Conservation (phyloP, 1,284 basidiomycete species). For the Ustilago trichophora region DNA sequence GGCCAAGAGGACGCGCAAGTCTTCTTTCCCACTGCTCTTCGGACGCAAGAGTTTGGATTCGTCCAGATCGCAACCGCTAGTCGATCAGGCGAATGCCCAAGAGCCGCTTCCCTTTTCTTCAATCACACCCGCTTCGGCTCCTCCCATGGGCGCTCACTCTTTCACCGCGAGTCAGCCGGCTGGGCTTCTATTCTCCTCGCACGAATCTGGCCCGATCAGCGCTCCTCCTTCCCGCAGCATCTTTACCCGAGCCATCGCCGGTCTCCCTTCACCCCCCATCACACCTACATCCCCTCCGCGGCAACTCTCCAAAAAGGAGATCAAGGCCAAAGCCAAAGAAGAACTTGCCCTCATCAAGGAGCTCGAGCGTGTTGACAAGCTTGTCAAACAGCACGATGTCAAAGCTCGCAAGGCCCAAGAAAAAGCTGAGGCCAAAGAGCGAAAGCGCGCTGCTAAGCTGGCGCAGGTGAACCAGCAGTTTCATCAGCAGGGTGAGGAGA, state of each 20-base stretch:
- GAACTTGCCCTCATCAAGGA: slow-evolving; percentile 52
- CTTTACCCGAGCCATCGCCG: slow-evolving; percentile 3
- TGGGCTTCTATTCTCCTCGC: slow-evolving; percentile 10
- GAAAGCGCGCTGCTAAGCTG: slow-evolving; percentile 19
- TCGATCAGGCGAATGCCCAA: not conserved
- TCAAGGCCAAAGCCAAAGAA: slow-evolving; percentile 48
- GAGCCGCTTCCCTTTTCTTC: slow-evolving; percentile 6
- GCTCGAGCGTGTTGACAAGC: slow-evolving; percentile 38
- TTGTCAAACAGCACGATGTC: slow-evolving; percentile 52
- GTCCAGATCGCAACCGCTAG: not conserved
- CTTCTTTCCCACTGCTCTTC: slow-evolving; percentile 41
- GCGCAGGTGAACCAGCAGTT: slow-evolving; percentile 6
- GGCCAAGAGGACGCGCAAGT: slow-evolving; percentile 16
- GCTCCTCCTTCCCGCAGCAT: slow-evolving; percentile 4
- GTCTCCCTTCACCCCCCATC: slow-evolving; percentile 15
- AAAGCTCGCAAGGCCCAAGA: slow-evolving; percentile 36
- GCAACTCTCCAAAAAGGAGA: slow-evolving; percentile 38
- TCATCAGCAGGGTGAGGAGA: not conserved
- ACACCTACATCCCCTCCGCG: slow-evolving; percentile 10
- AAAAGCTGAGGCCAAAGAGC: slow-evolving; percentile 26
- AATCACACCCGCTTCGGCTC: slow-evolving; percentile 11
- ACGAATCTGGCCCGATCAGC: not conserved
- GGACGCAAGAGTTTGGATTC: slow-evolving; percentile 31
- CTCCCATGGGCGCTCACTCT: too few relatives aligned
- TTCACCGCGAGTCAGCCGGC: slow-evolving; percentile 1